Conservation (phyloP, 2,329 filamentous ascomycete species). For the Botrytis cinerea region DNA sequence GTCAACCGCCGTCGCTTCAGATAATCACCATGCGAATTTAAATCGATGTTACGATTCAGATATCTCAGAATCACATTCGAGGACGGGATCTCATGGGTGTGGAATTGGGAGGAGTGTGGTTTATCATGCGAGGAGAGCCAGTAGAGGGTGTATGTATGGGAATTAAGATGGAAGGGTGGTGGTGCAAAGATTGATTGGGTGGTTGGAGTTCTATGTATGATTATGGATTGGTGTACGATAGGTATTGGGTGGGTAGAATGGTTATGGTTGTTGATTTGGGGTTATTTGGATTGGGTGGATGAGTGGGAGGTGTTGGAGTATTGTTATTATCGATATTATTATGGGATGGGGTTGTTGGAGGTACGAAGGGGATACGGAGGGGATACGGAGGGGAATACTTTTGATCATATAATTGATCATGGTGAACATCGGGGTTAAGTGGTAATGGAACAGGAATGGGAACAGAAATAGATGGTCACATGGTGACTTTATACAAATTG, state of each 20-base stretch:
- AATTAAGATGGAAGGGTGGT: background rate
- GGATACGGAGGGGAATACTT: background rate
- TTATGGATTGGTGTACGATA: slow-evolving; percentile 22
- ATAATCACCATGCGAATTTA: slow-evolving; percentile 28
- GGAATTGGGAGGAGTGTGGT: slow-evolving; percentile 33
- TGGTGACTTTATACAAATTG: background rate
- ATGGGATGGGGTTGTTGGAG: background rate
- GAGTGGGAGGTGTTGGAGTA: background rate
- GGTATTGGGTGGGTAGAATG: background rate
- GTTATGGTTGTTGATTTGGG: background rate
- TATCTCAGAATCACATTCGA: slow-evolving; percentile 27
- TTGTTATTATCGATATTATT: background rate
- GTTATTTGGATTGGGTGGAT: background rate
- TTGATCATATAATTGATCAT: background rate
- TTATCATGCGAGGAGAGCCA: slow-evolving; percentile 37
- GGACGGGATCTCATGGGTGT: slow-evolving; percentile 32
- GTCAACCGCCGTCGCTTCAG: slow-evolving; percentile 36
- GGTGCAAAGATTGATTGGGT: background rate
- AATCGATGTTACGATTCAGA: slow-evolving; percentile 23
- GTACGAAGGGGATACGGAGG: too few species aligned
- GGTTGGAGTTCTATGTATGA: background rate
- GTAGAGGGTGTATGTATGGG: slow-evolving; percentile 29
- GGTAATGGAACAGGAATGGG: background rate
- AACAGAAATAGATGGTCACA: background rate
- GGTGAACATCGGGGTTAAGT: background rate